Conservation (phyloP, 1,284 basidiomycete genomes). For the Ustilago loliicola region DNA sequence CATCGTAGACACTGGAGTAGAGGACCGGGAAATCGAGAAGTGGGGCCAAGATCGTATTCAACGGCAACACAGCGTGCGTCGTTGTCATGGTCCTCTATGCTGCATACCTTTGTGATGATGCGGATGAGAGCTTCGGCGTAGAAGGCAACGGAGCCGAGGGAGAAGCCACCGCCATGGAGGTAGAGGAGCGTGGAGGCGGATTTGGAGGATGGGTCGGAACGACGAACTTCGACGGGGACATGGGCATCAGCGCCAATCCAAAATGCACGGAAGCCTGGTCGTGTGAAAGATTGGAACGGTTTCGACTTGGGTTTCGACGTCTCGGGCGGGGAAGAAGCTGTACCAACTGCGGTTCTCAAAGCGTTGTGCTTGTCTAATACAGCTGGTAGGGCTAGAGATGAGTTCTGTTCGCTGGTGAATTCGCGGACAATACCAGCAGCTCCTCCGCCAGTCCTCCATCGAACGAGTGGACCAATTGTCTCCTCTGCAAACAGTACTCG, state of each 20-base stretch:
- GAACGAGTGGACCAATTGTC: constrained; percentile 66
- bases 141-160: constrained; percentile 68
- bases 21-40: constrained; percentile 61
- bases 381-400: background rate
- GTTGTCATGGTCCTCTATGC: constrained; percentile 41
- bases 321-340: constrained; percentile 3
- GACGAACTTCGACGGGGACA: constrained; percentile 37
- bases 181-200: constrained; percentile 62
- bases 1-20: constrained; percentile 67
- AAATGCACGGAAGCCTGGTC: constrained; percentile 60
- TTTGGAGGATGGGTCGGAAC: constrained; percentile 37
- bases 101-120: constrained; percentile 60
- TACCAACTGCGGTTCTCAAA: constrained; percentile 3
- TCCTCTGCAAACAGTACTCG: constrained; percentile 66
- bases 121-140: constrained; percentile 69
- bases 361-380: constrained; percentile 4
- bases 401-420: constrained; percentile 36
- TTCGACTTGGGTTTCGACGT: constrained; percentile 1
- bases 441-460: constrained; percentile 67
- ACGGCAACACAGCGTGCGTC: constrained; percentile 64
- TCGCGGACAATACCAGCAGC: constrained; percentile 54
- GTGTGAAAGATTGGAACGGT: constrained; percentile 12
- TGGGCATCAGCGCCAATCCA: constrained; percentile 62
- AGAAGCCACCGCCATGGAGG: constrained; percentile 69
- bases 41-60: constrained; percentile 66